phyloP scores from a whole-genome alignment of 129 eudicot genomes.

The Helianthus annuus region DNA sequence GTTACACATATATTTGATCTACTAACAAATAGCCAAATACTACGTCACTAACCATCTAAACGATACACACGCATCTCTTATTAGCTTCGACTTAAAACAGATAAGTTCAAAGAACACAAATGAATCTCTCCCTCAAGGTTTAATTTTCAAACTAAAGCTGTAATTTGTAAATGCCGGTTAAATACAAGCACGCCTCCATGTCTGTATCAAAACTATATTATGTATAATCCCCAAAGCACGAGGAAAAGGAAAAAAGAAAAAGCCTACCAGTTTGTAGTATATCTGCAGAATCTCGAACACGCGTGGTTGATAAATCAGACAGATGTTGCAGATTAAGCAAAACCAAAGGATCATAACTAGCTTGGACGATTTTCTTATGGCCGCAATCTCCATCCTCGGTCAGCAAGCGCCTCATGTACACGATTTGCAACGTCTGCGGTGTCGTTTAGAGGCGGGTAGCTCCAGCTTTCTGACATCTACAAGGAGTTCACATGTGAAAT shows the following conservation, averaged over 20 bases:
- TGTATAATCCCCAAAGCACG: conserved; percentile 23
- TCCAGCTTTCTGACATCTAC: conserved; percentile 93
- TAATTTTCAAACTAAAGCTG: conserved; percentile 28
- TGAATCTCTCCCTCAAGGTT: conserved; percentile 32
- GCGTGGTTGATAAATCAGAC: not conserved
- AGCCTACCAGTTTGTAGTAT: conserved; percentile 21
- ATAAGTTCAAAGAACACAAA: conserved; percentile 23
- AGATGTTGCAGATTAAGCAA: conserved; percentile 29
- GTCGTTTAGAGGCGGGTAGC: conserved; percentile 93
- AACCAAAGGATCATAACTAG: not conserved
- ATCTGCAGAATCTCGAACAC: conserved; percentile 25
- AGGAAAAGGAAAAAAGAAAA: conserved; percentile 23
- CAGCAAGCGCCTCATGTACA: conserved; percentile 83
- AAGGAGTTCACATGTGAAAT: conserved; percentile 13
- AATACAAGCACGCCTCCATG: conserved; percentile 27
- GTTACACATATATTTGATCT: not conserved
- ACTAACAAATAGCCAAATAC: not conserved
- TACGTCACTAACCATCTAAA: conserved; percentile 9
- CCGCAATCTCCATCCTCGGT: conserved; percentile 89
- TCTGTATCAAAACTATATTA: conserved; percentile 34
- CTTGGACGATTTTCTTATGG: conserved; percentile 35
- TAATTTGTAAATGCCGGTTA: conserved; percentile 32
- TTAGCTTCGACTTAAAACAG: conserved; percentile 13
- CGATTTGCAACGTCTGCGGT: conserved; percentile 88
- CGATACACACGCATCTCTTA: conserved; percentile 17